Evolutionary conservation across 345 rosid genomes (phyloP).

Genomic region (Hevea brasiliensis): DNA sequence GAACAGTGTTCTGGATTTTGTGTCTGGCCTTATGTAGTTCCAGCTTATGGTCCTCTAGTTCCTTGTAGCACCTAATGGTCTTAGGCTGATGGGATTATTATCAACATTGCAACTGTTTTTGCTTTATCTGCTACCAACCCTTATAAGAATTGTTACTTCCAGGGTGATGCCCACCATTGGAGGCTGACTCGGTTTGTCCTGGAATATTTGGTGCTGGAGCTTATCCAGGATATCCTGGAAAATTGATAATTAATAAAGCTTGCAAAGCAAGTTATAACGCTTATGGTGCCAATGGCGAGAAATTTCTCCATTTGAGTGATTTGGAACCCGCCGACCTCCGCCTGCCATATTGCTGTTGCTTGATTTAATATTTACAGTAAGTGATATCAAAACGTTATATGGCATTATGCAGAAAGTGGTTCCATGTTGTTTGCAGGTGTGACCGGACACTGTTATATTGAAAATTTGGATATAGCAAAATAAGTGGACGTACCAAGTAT

Average conservation of each 20-base stretch:
- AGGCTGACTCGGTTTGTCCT: conserved; percentile 31
- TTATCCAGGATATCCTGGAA: conserved; percentile 32
- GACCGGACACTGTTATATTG: too few species aligned
- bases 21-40: conserved; percentile 30
- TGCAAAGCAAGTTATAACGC: conserved; percentile 29
- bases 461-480: too few species aligned
- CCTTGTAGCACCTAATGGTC: conserved; percentile 27
- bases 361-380: too few species aligned
- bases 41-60: conserved; percentile 25
- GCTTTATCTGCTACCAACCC: conserved; percentile 33
- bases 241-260: conserved; percentile 12
- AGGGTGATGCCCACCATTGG: conserved; percentile 27
- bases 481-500: too few species aligned
- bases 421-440: too few species aligned
- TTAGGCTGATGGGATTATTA: conserved; percentile 24
- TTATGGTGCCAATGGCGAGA: conserved; percentile 15
- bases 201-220: conserved; percentile 34
- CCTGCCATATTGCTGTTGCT: conserved; percentile 14
- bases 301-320: conserved; percentile 28
- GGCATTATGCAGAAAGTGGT: too few species aligned
- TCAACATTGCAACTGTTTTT: conserved; percentile 26
- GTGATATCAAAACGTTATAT: too few species aligned
- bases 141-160: conserved; percentile 22
- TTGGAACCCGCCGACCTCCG: conserved; percentile 16
- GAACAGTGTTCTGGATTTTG: conserved; percentile 30